Conservation (phyloP, 2,329 filamentous ascomycete species). For the Fusarium illudens region DNA sequence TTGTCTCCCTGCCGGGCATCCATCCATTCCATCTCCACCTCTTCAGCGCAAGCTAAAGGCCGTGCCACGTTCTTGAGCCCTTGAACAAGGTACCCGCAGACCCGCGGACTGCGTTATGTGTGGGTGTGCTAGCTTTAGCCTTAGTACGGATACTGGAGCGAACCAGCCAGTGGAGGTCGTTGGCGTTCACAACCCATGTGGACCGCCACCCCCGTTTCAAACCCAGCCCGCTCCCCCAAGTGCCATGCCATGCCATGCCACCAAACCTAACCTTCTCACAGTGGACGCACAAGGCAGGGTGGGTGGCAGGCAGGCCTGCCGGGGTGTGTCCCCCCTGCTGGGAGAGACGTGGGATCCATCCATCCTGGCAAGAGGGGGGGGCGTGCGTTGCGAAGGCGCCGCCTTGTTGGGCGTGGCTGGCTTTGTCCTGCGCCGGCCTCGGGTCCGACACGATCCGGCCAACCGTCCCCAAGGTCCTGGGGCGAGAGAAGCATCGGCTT, state of each 20-base stretch:
- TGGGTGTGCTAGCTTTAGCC: neutral
- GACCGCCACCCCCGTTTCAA: neutral
- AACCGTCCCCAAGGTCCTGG: slow-evolving; percentile 16
- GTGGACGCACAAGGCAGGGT: neutral
- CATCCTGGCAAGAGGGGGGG: neutral
- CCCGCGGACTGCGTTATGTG: neutral
- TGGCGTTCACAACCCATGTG: neutral
- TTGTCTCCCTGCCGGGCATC: neutral
- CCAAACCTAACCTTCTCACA: neutral
- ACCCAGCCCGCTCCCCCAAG: neutral
- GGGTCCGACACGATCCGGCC: slow-evolving; percentile 35
- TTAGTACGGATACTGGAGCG: too few species aligned
- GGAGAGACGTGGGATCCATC: neutral
- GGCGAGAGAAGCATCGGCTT: slow-evolving; percentile 21
- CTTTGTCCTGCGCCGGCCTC: slow-evolving; percentile 25
- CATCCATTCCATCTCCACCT: neutral
- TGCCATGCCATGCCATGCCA: slow-evolving; percentile 4
- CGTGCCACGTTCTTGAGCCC: slow-evolving; percentile 1
- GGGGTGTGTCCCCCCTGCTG: neutral
- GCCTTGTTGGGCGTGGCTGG: slow-evolving; percentile 33
- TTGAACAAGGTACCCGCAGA: neutral
- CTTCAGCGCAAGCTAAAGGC: slow-evolving; percentile 3
- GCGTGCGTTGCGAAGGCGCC: slow-evolving; percentile 4
- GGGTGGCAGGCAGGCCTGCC: neutral
- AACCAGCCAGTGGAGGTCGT: neutral